phyloP scores from a whole-genome alignment of 2,329 filamentous ascomycete genomes.

The Ceratocystis destructans region DNA sequence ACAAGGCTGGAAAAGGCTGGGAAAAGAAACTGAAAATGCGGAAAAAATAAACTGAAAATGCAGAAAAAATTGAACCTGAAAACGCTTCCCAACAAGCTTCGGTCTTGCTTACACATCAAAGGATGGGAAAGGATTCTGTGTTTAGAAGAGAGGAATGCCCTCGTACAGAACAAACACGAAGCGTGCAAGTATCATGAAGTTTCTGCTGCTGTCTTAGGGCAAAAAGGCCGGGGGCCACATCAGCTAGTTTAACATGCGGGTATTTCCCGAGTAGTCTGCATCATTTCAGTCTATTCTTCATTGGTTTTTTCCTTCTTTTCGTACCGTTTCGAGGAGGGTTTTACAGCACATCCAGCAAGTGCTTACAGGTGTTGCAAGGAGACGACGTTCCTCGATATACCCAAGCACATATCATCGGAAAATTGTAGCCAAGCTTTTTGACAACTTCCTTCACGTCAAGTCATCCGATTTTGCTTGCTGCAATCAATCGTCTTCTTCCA shows the following conservation, averaged over 20 bases:
- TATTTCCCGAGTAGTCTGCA: too few relatives aligned
- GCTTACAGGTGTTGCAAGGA: neutral
- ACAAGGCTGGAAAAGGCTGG: too few relatives aligned
- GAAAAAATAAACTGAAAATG: too few relatives aligned
- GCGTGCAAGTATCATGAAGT: neutral
- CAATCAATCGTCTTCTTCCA: neutral
- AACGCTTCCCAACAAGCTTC: too few relatives aligned
- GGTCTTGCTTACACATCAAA: too few relatives aligned
- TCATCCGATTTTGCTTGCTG: neutral
- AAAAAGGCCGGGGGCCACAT: neutral
- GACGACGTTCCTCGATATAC: neutral
- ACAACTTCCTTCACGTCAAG: neutral
- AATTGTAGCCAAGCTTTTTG: neutral
- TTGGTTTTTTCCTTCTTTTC: too few relatives aligned
- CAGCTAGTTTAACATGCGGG: neutral
- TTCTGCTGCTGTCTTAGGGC: neutral
- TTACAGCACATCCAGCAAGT: neutral
- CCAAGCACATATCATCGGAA: neutral
- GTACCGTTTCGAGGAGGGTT: neutral
- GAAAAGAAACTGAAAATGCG: too few relatives aligned
- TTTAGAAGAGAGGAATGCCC: too few relatives aligned
- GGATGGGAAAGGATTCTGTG: too few relatives aligned
- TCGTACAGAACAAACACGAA: too few relatives aligned
- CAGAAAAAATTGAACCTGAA: too few relatives aligned
- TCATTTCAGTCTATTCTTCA: too few relatives aligned